A percentile compares a stretch with the other conserved stretches of the same genome.
These are phyloP conservation scores for Pythium folliculosum DNA, from an alignment of 352 stramenopile genomes.

Conservation along the genomic window DNA sequence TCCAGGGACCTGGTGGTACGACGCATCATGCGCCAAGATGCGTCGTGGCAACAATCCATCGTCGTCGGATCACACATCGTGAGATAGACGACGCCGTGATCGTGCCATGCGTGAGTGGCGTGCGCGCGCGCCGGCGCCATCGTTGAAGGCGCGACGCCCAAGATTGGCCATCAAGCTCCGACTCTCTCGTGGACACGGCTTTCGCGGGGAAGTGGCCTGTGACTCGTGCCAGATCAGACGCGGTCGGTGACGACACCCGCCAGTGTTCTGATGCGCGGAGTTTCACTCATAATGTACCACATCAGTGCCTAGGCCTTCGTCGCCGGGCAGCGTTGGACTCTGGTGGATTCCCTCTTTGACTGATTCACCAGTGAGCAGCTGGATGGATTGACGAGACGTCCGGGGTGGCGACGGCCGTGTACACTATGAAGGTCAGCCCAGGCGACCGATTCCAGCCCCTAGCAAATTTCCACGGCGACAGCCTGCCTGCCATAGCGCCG, in stretches of 20 bases:
- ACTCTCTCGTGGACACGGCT: not conserved
- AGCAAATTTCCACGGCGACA: no score
- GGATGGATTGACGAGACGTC: no score
- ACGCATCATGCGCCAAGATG: no score
- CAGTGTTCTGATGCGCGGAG: not conserved
- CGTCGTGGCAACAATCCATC: not conserved
- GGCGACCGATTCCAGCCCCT: no score
- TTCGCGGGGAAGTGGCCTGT: not conserved
- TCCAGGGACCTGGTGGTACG: no score
- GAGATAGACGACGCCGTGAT: not conserved
- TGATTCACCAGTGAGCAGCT: no score
- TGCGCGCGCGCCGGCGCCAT: not conserved
- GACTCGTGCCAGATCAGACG: not conserved
- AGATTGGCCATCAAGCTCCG: not conserved
- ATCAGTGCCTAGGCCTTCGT: no score
- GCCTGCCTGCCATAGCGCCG: no score
- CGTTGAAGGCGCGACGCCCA: no score
- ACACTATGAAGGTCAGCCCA: no score
- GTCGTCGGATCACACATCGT: not conserved
- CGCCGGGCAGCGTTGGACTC: no score
- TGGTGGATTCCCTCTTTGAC: not conserved
- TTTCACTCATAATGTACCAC: not conserved
- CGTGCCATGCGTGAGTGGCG: not conserved
- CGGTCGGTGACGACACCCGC: not conserved
- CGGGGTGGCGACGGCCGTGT: no score